Evolutionary conservation across 768 basidiomycete species (phyloP).

Genomic region (Fistulinella prunicolor): DNA sequence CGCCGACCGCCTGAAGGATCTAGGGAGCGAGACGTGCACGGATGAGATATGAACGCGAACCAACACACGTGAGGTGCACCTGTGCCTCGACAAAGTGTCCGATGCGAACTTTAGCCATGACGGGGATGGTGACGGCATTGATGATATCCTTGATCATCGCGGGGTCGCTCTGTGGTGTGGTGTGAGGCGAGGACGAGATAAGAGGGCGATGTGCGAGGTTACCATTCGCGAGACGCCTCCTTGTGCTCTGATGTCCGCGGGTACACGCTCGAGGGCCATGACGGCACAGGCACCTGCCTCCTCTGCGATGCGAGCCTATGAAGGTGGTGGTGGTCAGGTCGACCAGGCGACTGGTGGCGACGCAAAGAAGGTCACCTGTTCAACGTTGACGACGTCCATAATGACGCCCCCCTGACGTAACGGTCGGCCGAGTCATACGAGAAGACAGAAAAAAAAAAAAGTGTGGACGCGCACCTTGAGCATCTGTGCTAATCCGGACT

Average conservation of each 20-base stretch:
- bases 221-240: slow-evolving; percentile 98
- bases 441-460: neutral
- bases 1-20: slow-evolving; percentile 91
- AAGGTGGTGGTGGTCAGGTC: slow-evolving; percentile 6
- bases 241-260: slow-evolving; percentile 87
- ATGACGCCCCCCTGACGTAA: slow-evolving; percentile 71
- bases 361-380: slow-evolving; percentile 41
- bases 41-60: neutral
- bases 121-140: slow-evolving; percentile 92
- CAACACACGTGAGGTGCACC: slow-evolving; percentile 41
- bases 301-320: slow-evolving; percentile 90
- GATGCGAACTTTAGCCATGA: slow-evolving; percentile 96
- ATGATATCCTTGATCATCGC: slow-evolving; percentile 96
- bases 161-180: slow-evolving; percentile 70
- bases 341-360: no score
- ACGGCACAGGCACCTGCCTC: slow-evolving; percentile 97
- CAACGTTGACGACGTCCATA: slow-evolving; percentile 92
- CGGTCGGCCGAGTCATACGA: neutral
- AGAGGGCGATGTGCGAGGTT: slow-evolving; percentile 24
- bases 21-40: slow-evolving; percentile 31
- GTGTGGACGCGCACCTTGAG: slow-evolving; percentile 59
- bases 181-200: neutral
- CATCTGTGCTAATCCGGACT: slow-evolving; percentile 96
- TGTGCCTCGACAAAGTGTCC: slow-evolving; percentile 98
- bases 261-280: slow-evolving; percentile 95